Conservation (phyloP, 805 yeast genomes). For the Pichia kluyveri region DNA sequence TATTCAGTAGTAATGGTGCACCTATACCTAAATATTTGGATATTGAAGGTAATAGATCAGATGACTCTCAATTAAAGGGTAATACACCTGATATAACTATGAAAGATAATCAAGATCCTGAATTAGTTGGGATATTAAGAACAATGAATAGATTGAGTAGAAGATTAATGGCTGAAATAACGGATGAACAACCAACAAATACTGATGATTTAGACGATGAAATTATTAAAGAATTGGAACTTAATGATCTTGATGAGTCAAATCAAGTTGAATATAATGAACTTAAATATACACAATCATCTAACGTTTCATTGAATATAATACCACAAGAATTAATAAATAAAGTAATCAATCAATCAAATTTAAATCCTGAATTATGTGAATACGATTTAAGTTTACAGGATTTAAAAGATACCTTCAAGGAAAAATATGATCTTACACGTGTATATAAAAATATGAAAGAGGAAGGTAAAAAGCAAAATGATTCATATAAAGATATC, state of each 20-base stretch:
- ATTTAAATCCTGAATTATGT: constrained; percentile 19
- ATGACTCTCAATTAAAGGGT: constrained; percentile 68
- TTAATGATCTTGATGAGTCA: constrained; percentile 42
- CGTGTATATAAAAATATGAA: constrained; percentile 19
- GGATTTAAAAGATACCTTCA: constrained; percentile 15
- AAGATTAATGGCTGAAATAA: constrained; percentile 58
- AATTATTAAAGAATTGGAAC: constrained; percentile 36
- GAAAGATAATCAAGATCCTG: constrained; percentile 56
- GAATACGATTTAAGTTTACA: constrained; percentile 20
- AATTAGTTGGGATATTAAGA: constrained; percentile 65
- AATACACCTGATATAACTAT: constrained; percentile 85
- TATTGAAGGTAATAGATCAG: constrained; percentile 70
- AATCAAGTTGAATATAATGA: constrained; percentile 44
- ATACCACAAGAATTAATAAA: constrained; percentile 17
- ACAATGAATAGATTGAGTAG: constrained; percentile 86
- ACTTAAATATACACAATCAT: constrained; percentile 26
- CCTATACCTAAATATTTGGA: constrained; percentile 67
- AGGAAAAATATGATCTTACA: constrained; percentile 18
- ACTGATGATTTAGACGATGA: constrained; percentile 27
- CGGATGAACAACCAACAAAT: constrained; percentile 29
- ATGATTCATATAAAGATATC: constrained; percentile 36
- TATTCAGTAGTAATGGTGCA: constrained; percentile 31
- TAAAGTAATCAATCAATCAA: constrained; percentile 17
- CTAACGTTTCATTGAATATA: constrained; percentile 19
- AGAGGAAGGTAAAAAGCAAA: constrained; percentile 24